phyloP scores from a whole-genome alignment of 768 basidiomycete species.

The Phylloporus rhodoxanthus region DNA sequence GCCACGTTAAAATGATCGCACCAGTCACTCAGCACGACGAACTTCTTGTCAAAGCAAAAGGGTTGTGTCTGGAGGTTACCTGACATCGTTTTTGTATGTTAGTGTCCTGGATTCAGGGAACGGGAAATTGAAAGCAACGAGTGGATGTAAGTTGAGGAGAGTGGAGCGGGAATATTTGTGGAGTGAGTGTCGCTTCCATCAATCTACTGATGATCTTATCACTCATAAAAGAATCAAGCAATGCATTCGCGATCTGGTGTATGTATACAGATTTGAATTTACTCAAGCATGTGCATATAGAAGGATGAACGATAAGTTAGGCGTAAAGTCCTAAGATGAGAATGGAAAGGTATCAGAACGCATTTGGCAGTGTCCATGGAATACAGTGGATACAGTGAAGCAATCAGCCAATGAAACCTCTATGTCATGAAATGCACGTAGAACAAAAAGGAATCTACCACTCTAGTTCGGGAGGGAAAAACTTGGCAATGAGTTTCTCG shows the following conservation, averaged over 20 bases:
- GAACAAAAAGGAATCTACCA: slow-evolving; percentile 51
- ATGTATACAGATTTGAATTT: slow-evolving; percentile 1
- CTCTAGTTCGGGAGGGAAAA: slow-evolving; percentile 74
- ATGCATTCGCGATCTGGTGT: neutral
- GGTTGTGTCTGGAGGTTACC: slow-evolving; percentile 11
- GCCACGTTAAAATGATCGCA: slow-evolving; percentile 31
- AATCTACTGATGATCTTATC: slow-evolving; percentile 16
- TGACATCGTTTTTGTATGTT: slow-evolving; percentile 8
- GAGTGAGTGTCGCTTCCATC: slow-evolving; percentile 9
- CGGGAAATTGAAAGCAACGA: neutral
- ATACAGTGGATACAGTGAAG: slow-evolving; percentile 4
- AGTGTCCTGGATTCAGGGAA: neutral
- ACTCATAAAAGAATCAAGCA: neutral
- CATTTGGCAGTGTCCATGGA: neutral
- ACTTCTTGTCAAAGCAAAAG: slow-evolving; percentile 57
- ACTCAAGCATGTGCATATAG: slow-evolving; percentile 4
- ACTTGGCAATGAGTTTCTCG: slow-evolving; percentile 72
- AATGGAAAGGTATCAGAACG: neutral
- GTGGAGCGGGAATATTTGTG: slow-evolving; percentile 11
- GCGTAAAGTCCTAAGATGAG: neutral
- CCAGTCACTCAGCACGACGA: slow-evolving; percentile 90
- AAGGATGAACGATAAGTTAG: slow-evolving; percentile 15
- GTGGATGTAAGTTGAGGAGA: neutral
- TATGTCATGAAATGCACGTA: slow-evolving; percentile 3
- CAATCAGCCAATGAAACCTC: slow-evolving; percentile 2